phyloP scores from a whole-genome alignment of 306 rosid species.

The Glycine tomentella region DNA sequence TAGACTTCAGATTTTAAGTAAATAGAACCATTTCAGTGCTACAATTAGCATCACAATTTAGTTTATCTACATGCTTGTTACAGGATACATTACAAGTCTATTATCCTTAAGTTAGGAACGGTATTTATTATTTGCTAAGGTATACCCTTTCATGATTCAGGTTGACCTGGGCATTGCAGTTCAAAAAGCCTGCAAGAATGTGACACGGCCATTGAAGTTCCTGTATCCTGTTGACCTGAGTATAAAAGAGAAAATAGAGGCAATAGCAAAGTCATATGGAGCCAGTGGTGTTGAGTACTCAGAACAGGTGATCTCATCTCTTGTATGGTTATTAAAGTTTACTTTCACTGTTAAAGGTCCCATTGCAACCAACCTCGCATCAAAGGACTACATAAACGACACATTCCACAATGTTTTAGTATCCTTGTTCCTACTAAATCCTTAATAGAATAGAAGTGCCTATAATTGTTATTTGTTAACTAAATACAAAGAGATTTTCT shows the following conservation, averaged over 20 bases:
- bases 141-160: constrained; percentile 56
- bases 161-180: constrained; percentile 93
- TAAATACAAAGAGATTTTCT: background rate
- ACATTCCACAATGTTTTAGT: constrained; percentile 12
- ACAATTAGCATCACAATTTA: constrained; percentile 4
- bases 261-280: constrained; percentile 94
- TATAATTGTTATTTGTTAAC: background rate
- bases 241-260: constrained; percentile 92
- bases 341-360: constrained; percentile 14
- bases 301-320: constrained; percentile 73
- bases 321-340: constrained; percentile 12
- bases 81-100: background rate
- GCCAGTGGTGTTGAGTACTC: constrained; percentile 89
- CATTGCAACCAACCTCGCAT: background rate
- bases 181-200: constrained; percentile 90
- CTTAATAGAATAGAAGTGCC: constrained; percentile 6
- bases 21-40: constrained; percentile 16
- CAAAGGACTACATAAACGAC: background rate
- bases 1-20: constrained; percentile 23
- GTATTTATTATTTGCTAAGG: constrained; percentile 35
- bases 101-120: constrained; percentile 33
- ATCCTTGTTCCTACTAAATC: background rate
- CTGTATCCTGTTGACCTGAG: constrained; percentile 77
- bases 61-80: constrained; percentile 9
- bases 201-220: constrained; percentile 75